Conservation (phyloP, 352 stramenopile genomes). For the Pythium monospermum region DNA sequence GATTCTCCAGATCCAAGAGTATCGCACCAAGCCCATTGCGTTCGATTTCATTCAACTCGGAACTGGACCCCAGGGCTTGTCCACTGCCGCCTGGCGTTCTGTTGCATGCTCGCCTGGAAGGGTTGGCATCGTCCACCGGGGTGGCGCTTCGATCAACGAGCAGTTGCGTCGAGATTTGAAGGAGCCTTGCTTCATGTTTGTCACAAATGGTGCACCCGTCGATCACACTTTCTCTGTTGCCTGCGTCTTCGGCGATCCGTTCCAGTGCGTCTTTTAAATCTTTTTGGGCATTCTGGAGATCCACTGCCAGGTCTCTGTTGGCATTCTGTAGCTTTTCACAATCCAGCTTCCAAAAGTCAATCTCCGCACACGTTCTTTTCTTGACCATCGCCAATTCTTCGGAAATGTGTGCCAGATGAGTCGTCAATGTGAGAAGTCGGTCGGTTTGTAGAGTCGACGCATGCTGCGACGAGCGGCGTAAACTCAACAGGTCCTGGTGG, state of each 20-base stretch:
- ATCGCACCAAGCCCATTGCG: slow-evolving; percentile 28
- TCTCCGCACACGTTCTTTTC: slow-evolving; percentile 49
- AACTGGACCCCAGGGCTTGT: too few relatives aligned
- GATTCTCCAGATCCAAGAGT: slow-evolving; percentile 44
- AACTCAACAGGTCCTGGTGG: slow-evolving; percentile 36
- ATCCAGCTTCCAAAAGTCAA: slow-evolving; percentile 65
- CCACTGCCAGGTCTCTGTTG: slow-evolving; percentile 31
- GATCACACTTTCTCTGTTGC: background rate
- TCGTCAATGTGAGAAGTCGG: slow-evolving; percentile 55
- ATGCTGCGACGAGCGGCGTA: slow-evolving; percentile 43
- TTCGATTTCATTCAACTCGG: slow-evolving; percentile 32
- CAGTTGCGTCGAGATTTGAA: slow-evolving; percentile 39
- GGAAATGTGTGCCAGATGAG: slow-evolving; percentile 56
- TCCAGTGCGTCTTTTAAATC: slow-evolving; percentile 27
- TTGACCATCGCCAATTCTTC: slow-evolving; percentile 63
- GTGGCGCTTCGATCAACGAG: too few relatives aligned
- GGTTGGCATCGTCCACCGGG: too few relatives aligned
- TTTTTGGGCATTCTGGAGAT: slow-evolving; percentile 29
- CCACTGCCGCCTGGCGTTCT: too few relatives aligned
- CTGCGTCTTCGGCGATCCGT: background rate
- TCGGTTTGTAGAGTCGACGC: slow-evolving; percentile 54
- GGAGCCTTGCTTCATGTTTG: slow-evolving; percentile 45
- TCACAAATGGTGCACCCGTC: slow-evolving; percentile 37
- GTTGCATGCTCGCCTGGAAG: too few relatives aligned
- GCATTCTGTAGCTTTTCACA: slow-evolving; percentile 59